Evolutionary conservation across 1,284 basidiomycete genomes (phyloP).

Genomic region (Cutaneotrichosporon dermatis): DNA sequence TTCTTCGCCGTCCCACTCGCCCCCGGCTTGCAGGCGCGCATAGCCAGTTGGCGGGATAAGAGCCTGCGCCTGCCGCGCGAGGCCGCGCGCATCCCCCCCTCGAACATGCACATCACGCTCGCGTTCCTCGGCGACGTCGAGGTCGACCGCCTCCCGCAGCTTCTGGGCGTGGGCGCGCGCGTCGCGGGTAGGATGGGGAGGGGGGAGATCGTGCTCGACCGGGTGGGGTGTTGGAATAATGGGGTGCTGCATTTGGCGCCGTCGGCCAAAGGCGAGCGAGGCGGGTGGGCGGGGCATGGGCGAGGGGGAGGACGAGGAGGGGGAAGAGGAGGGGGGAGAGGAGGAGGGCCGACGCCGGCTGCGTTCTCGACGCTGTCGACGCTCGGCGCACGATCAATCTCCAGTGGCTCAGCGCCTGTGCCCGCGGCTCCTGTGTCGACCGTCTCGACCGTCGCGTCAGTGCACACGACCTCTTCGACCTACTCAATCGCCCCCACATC

Average conservation of each 20-base stretch:
- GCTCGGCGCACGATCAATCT: too few relatives aligned
- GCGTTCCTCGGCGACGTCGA: conserved; percentile 1
- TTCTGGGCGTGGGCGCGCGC: neutral
- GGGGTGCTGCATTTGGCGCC: conserved; percentile 5
- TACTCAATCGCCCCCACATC: too few relatives aligned
- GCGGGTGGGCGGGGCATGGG: too few relatives aligned
- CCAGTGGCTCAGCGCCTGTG: too few relatives aligned
- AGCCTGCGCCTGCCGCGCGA: neutral
- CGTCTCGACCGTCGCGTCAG: too few relatives aligned
- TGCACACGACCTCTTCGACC: too few relatives aligned
- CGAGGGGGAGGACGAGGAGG: too few relatives aligned
- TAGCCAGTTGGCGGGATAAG: neutral
- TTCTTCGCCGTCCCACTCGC: conserved; percentile 4
- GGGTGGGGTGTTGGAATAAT: neutral
- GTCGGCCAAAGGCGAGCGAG: neutral
- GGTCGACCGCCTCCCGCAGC: neutral
- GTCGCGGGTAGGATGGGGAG: neutral
- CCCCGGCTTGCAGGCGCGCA: neutral
- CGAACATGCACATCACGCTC: conserved; percentile 7
- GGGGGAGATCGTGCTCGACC: neutral
- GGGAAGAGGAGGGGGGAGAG: too few relatives aligned
- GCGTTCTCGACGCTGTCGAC: too few relatives aligned
- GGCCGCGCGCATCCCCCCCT: neutral
- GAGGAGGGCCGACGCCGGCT: too few relatives aligned
- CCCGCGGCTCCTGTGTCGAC: too few relatives aligned